Conservation (phyloP, 306 rosid genomes). For the Echinosophora koreensis region DNA sequence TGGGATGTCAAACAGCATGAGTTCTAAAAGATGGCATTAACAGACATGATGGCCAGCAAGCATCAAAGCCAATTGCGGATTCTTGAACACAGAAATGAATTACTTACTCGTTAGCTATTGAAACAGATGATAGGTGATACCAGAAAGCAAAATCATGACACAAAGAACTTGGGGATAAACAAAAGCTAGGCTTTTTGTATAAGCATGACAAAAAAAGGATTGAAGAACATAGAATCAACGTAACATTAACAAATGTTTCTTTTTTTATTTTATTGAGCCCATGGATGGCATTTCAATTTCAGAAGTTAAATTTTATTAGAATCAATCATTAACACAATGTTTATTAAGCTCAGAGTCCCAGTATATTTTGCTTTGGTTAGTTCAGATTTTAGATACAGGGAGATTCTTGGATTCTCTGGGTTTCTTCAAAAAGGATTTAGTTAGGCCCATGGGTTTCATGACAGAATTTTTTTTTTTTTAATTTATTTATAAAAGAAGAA, state of each 20-base stretch:
- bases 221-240: neutral
- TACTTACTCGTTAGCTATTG: neutral
- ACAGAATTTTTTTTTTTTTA: too few relatives aligned
- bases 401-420: neutral
- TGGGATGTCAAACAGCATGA: neutral
- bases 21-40: conserved; percentile 21
- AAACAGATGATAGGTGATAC: conserved; percentile 11
- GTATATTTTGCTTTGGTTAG: neutral
- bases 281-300: neutral
- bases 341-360: neutral
- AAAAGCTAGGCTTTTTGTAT: neutral
- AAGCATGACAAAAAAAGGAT: neutral
- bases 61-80: neutral
- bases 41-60: neutral
- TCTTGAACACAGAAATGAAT: neutral
- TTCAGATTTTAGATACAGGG: neutral
- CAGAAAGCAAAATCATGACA: neutral
- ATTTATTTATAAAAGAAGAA: too few relatives aligned
- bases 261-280: neutral
- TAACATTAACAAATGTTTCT: neutral
- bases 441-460: neutral
- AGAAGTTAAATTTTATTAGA: neutral
- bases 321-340: neutral
- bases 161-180: neutral
- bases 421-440: conserved; percentile 10